Percentiles rank a stretch among this genome's conserved stretches.
Conservation (phyloP, 495 filamentous ascomycete genomes). For the Daldinia vernicosa region DNA sequence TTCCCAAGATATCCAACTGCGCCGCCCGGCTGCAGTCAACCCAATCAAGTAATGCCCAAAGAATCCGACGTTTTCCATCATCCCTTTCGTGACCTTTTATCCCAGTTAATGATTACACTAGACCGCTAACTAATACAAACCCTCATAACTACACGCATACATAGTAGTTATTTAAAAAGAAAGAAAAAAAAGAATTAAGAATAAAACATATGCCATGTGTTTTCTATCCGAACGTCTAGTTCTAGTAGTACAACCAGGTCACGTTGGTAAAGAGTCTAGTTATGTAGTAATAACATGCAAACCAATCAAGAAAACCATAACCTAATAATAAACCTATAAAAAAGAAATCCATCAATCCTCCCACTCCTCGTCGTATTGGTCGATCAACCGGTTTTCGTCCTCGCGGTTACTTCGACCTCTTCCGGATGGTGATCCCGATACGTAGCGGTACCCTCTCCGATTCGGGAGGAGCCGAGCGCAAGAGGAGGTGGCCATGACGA, state of each 20-base stretch:
- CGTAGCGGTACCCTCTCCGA: slow-evolving; percentile 69
- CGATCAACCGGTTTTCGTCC: slow-evolving; percentile 92
- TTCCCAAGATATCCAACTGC: slow-evolving; percentile 38
- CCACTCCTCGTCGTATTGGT: slow-evolving; percentile 96
- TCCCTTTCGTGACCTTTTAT: slow-evolving; percentile 1
- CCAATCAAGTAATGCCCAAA: slow-evolving; percentile 13
- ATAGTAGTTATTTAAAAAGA: neutral
- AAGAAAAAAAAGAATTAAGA: neutral
- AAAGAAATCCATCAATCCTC: slow-evolving; percentile 55
- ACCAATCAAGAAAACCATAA: slow-evolving; percentile 6
- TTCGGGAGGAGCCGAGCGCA: slow-evolving; percentile 71
- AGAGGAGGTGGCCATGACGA: slow-evolving; percentile 81
- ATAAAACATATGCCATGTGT: neutral
- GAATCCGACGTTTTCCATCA: slow-evolving; percentile 1
- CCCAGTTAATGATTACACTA: neutral
- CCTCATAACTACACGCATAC: neutral
- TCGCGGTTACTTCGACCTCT: slow-evolving; percentile 65
- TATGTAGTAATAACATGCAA: slow-evolving; percentile 6
- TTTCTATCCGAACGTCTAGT: slow-evolving; percentile 17
- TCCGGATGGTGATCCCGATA: slow-evolving; percentile 58
- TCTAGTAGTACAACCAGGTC: slow-evolving; percentile 16
- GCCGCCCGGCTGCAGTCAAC: slow-evolving; percentile 29
- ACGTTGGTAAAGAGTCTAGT: slow-evolving; percentile 13
- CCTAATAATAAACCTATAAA: neutral
- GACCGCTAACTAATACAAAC: slow-evolving; percentile 14